Percentiles rank a stretch among this genome's conserved stretches.
Evolutionary conservation across 768 basidiomycete genomes (phyloP).

Genomic region (Podaxis mareebaensis): DNA sequence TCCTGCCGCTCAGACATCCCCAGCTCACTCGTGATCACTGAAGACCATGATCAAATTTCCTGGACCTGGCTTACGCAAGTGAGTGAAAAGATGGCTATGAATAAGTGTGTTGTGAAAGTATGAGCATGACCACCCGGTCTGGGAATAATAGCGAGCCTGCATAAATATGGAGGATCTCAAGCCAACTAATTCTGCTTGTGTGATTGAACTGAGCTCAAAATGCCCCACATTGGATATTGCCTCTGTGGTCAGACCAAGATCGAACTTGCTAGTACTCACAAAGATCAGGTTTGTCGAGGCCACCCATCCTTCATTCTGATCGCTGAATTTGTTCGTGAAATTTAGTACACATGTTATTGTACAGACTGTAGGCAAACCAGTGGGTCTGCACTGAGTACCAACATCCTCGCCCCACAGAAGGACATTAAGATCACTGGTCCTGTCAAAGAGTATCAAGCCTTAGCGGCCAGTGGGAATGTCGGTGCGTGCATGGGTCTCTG

Average conservation of each 20-base stretch:
- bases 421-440: slow-evolving; percentile 34
- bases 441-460: slow-evolving; percentile 29
- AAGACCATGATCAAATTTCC: too few species aligned
- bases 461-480: slow-evolving; percentile 33
- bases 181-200: too few species aligned
- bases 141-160: background rate
- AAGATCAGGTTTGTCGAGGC: slow-evolving; percentile 27
- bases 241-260: slow-evolving; percentile 36
- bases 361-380: slow-evolving; percentile 36
- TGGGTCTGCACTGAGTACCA: slow-evolving; percentile 40
- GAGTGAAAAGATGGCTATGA: background rate
- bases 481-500: slow-evolving; percentile 22
- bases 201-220: background rate
- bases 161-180: too few species aligned
- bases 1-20: too few species aligned
- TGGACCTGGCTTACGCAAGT: background rate
- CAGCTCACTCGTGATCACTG: background rate
- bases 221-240: slow-evolving; percentile 28
- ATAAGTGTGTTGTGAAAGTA: background rate
- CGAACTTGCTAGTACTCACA: slow-evolving; percentile 22
- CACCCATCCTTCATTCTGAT: too few species aligned
- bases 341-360: slow-evolving; percentile 38
- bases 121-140: background rate
- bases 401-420: slow-evolving; percentile 34
- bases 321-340: background rate